Base-by-base conservation (phyloP, 2,329 filamentous ascomycete species). In the Cercospora berteroae region DNA sequence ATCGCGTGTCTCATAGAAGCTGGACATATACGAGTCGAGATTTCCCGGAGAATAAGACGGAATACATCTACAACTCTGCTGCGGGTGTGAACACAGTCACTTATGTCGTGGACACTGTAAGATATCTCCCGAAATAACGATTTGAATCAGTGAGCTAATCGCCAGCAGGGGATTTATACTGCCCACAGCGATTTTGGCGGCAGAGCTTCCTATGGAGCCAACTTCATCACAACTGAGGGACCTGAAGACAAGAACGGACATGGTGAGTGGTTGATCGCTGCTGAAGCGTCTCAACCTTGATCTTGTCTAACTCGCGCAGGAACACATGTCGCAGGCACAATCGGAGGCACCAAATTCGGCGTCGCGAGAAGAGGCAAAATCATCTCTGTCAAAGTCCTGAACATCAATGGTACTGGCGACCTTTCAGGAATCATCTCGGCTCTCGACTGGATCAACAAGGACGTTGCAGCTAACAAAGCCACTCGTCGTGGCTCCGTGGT, bases 251-350 rank as follows among this genome's bases (percentile, higher is more conserved):
- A 84, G 68, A 86, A 88, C 73, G 87, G 87, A 9, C 88, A 89
- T 77, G 88, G 87, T 55, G 86, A 81, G 65, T 87, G 8, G 12
- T 36, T 18, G 8, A 13, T 25, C 10, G 25, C 48, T 6, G 13
- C 5, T 10, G 20, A 18, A 36, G 29, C 6, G 16, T 31, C 29
- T 27, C 27, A 18, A 18, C 3, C 8, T 7, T 8, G 20, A 1
- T 12, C 10, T 13, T 20, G 3, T 12, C 31, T 58, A 5, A 58
- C 4, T 13, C 29, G 10, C 7, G 18, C 18, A 62, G 59, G 59
- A 39, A 62, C 59, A 42, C 36, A 62, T 42, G 42, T 89, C 78
- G 97, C 94, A 71, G 94, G 94, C 74, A 97, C 94, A 68, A 84
- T 89, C 56, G 88, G 80, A n/a, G 86, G 87, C 48, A 81, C 79